Evolutionary conservation across 768 basidiomycete genomes (phyloP).

Genomic region (Paxillus involutus): DNA sequence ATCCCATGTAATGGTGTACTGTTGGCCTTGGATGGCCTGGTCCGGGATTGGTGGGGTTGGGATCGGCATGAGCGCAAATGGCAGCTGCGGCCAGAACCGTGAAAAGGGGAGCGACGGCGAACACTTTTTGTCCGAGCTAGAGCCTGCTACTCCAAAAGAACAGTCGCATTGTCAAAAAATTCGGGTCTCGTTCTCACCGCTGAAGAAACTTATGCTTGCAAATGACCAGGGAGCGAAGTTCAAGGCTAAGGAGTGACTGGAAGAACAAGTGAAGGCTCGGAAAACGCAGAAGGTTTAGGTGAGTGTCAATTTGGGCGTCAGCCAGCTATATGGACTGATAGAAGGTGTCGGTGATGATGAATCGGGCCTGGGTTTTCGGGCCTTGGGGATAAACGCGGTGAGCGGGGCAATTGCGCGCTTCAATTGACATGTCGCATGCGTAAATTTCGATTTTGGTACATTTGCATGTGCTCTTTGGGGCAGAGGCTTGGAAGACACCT

Average conservation of each 20-base stretch:
- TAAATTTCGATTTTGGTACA: no score
- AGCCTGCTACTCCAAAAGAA: no score
- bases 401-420: no score
- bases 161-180: no score
- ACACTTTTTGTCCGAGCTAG: slow-evolving; percentile 12
- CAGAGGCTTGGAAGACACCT: no score
- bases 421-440: no score
- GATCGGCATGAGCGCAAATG: slow-evolving; percentile 50
- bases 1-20: slow-evolving; percentile 60
- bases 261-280: background rate
- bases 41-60: slow-evolving; percentile 56
- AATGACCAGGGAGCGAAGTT: slow-evolving; percentile 6
- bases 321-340: no score
- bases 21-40: slow-evolving; percentile 60
- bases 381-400: no score
- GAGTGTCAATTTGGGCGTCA: no score
- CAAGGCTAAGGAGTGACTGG: slow-evolving; percentile 11
- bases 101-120: slow-evolving; percentile 14
- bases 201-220: background rate
- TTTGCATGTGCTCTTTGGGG: no score
- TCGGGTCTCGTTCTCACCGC: background rate
- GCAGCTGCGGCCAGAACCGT: slow-evolving; percentile 26
- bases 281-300: background rate
- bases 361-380: no score
- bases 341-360: no score